phyloP scores from a whole-genome alignment of 1,284 basidiomycete genomes.

The Dichomitus squalens region DNA sequence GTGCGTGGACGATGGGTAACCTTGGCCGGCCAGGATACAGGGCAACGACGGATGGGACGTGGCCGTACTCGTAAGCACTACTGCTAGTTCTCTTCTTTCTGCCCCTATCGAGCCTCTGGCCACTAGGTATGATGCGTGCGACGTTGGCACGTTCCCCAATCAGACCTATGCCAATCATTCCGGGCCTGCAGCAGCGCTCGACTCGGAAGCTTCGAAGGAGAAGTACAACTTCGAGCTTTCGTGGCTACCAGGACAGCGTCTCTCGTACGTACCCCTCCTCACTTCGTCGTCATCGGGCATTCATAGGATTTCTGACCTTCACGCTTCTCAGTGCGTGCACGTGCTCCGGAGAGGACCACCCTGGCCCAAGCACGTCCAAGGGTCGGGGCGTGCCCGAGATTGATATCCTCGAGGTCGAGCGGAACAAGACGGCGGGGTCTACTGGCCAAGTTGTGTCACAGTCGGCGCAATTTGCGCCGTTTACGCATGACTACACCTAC shows the following conservation, averaged over 20 bases:
- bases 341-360: constrained; percentile 81
- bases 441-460: constrained; percentile 60
- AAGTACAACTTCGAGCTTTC: constrained; percentile 50
- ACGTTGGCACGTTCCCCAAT: constrained; percentile 83
- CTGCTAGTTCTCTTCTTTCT: constrained; percentile 39
- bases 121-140: constrained; percentile 74
- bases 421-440: constrained; percentile 47
- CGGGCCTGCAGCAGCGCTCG: constrained; percentile 50
- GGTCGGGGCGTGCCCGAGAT: constrained; percentile 88
- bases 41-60: constrained; percentile 80
- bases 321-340: constrained; percentile 56
- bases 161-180: constrained; percentile 58
- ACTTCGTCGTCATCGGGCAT: too few species aligned
- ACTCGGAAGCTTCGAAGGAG: constrained; percentile 45
- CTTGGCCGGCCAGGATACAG: constrained; percentile 83
- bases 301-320: background rate
- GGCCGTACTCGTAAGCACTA: constrained; percentile 57
- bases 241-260: constrained; percentile 51
- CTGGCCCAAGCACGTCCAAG: constrained; percentile 67
- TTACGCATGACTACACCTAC: constrained; percentile 54
- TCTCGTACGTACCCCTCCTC: constrained; percentile 39
- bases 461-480: constrained; percentile 69
- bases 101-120: background rate
- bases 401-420: constrained; percentile 77
- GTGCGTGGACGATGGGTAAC: constrained; percentile 90